Conservation (phyloP, 352 stramenopile genomes). For the Globisporangium takayamanum region DNA sequence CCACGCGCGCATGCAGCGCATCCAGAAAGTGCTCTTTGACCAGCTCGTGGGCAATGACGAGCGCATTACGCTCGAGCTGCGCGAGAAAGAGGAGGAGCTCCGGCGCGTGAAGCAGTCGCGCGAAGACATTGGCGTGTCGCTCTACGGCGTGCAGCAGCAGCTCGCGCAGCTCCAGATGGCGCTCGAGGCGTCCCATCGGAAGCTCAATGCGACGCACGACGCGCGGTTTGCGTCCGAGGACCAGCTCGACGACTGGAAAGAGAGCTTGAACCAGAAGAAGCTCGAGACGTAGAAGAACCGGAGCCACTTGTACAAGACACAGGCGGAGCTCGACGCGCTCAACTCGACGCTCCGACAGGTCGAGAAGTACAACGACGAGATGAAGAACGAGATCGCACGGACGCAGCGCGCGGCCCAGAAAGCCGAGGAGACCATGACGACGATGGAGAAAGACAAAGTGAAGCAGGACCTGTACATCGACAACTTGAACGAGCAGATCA, state of each 20-base stretch:
- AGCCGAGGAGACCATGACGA: slow-evolving; percentile 88
- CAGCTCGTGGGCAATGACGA: slow-evolving; percentile 73
- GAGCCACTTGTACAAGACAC: slow-evolving; percentile 73
- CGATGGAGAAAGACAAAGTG: slow-evolving; percentile 91
- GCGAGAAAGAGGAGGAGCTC: slow-evolving; percentile 74
- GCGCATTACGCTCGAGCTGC: slow-evolving; percentile 61
- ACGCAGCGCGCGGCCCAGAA: slow-evolving; percentile 92
- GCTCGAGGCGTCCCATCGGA: slow-evolving; percentile 80
- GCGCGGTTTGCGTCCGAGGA: slow-evolving; percentile 66
- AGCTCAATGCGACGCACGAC: slow-evolving; percentile 57
- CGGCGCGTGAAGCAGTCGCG: slow-evolving; percentile 57
- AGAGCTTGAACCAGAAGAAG: slow-evolving; percentile 54
- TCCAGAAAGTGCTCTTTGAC: slow-evolving; percentile 80
- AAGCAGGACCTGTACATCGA: slow-evolving; percentile 95
- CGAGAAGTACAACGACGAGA: slow-evolving; percentile 92
- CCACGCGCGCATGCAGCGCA: slow-evolving; percentile 75
- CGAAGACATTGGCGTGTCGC: slow-evolving; percentile 87
- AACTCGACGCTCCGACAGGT: slow-evolving; percentile 84
- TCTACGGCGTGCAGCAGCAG: slow-evolving; percentile 95
- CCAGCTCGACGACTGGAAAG: slow-evolving; percentile 65
- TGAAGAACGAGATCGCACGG: slow-evolving; percentile 91
- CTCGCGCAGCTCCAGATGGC: slow-evolving; percentile 89
- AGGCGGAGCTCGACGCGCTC: slow-evolving; percentile 85
- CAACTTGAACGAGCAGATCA: slow-evolving; percentile 86
- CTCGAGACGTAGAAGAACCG: slow-evolving; percentile 47